Conservation (phyloP, 306 rosid species). For the Parietaria judaica region DNA sequence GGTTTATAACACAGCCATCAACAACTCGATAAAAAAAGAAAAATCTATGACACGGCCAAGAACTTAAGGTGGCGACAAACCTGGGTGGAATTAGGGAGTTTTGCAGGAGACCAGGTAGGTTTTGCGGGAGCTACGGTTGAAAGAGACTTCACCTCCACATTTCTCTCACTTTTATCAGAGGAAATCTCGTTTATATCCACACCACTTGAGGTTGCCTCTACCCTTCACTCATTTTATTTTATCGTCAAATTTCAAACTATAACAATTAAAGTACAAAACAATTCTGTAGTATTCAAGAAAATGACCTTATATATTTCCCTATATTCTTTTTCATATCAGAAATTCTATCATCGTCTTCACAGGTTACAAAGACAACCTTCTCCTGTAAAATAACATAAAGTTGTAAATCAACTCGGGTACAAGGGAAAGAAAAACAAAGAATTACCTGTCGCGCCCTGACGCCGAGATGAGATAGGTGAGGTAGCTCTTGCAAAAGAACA, state of each 20-base stretch:
- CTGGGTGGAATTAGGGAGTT: slow-evolving; percentile 39
- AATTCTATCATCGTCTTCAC: slow-evolving; percentile 74
- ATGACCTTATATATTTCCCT: slow-evolving; percentile 63
- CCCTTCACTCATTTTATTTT: slow-evolving; percentile 39
- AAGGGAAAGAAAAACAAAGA: neutral
- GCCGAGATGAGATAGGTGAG: slow-evolving; percentile 99
- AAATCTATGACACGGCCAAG: neutral
- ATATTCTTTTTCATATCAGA: slow-evolving; percentile 43
- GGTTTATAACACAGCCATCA: slow-evolving; percentile 7
- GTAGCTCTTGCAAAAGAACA: slow-evolving; percentile 84
- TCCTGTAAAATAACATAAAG: slow-evolving; percentile 49
- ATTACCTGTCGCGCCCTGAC: slow-evolving; percentile 92
- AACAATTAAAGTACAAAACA: neutral
- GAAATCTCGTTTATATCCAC: slow-evolving; percentile 50
- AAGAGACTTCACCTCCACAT: slow-evolving; percentile 29
- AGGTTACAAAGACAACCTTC: slow-evolving; percentile 88
- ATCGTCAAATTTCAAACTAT: slow-evolving; percentile 18
- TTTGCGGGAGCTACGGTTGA: slow-evolving; percentile 24
- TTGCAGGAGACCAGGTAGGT: slow-evolving; percentile 41
- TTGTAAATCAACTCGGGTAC: slow-evolving; percentile 10
- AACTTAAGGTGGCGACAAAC: slow-evolving; percentile 20
- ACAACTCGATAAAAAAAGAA: slow-evolving; percentile 5
- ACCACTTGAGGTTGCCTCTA: slow-evolving; percentile 69
- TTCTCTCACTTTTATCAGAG: slow-evolving; percentile 26
- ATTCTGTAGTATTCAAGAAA: neutral